These are phyloP conservation scores for Fusarium concolor DNA, from an alignment of 2,329 filamentous ascomycete species.

Conservation along the genomic window DNA sequence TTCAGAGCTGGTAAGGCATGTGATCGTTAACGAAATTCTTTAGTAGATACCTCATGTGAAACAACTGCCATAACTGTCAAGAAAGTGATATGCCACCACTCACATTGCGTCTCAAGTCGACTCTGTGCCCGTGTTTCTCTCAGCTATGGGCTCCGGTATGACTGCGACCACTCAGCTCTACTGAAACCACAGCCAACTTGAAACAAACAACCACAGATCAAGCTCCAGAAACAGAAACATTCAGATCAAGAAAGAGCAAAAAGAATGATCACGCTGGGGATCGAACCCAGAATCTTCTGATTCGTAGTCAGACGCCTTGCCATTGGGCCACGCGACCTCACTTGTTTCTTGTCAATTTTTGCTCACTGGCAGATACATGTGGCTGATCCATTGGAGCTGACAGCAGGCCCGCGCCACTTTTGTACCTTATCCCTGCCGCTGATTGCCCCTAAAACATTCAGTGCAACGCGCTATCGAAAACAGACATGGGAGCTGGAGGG, in stretches of 20 bases:
- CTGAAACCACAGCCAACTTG: not conserved
- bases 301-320: constrained; percentile 48
- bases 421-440: constrained; percentile 19
- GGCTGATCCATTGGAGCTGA: fast-evolving
- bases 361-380: not conserved
- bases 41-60: not conserved
- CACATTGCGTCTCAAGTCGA: no score
- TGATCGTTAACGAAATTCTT: not conserved
- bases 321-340: constrained; percentile 38
- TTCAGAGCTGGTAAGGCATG: not conserved
- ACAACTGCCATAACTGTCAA: no score
- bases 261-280: constrained; percentile 39
- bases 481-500: constrained; percentile 33
- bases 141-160: no score
- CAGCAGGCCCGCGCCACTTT: not conserved
- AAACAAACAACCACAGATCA: not conserved
- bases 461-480: constrained; percentile 35
- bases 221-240: not conserved
- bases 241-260: not conserved
- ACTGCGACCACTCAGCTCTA: no score
- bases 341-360: not conserved
- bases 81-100: no score
- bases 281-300: constrained; percentile 48
- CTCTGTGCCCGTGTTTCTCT: no score
- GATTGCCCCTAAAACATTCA: constrained; percentile 42